Percentiles rank a stretch among this genome's conserved stretches.
Evolutionary conservation across 352 stramenopile species (phyloP).

Genomic region (Pythium aristosporum): DNA sequence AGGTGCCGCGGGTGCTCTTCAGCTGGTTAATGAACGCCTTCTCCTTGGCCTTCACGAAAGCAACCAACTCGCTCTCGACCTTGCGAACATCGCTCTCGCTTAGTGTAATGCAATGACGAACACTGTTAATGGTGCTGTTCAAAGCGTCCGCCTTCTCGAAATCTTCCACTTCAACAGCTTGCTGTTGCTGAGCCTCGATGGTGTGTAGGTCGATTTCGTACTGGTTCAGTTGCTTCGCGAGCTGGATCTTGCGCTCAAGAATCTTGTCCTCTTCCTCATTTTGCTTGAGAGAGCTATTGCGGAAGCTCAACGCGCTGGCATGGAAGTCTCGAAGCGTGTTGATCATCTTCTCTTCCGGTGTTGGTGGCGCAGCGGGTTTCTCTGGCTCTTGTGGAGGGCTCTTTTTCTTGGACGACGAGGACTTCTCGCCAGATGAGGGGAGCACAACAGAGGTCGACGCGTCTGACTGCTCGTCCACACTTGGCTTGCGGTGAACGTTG

Average conservation of each 20-base stretch:
- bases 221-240: conserved; percentile 69
- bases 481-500: conserved; percentile 39
- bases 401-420: conserved; percentile 29
- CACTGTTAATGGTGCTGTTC: conserved; percentile 79
- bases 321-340: conserved; percentile 76
- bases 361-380: conserved; percentile 33
- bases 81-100: conserved; percentile 81
- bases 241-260: conserved; percentile 60
- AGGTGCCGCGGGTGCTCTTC: conserved; percentile 62
- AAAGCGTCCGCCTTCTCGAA: conserved; percentile 83
- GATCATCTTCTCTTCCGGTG: conserved; percentile 65
- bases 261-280: conserved; percentile 76
- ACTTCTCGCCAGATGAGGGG: conserved; percentile 7
- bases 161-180: conserved; percentile 78
- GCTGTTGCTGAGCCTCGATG: conserved; percentile 81
- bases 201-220: conserved; percentile 77
- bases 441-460: conserved; percentile 28
- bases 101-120: conserved; percentile 78
- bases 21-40: conserved; percentile 79
- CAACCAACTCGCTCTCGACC: conserved; percentile 63
- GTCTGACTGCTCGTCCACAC: conserved; percentile 22
- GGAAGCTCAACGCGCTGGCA: conserved; percentile 67
- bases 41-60: conserved; percentile 75
- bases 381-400: conserved; percentile 21
- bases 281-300: conserved; percentile 57